Evolutionary conservation across 805 yeast species (phyloP).

Genomic region (Candida dajiaensis): DNA sequence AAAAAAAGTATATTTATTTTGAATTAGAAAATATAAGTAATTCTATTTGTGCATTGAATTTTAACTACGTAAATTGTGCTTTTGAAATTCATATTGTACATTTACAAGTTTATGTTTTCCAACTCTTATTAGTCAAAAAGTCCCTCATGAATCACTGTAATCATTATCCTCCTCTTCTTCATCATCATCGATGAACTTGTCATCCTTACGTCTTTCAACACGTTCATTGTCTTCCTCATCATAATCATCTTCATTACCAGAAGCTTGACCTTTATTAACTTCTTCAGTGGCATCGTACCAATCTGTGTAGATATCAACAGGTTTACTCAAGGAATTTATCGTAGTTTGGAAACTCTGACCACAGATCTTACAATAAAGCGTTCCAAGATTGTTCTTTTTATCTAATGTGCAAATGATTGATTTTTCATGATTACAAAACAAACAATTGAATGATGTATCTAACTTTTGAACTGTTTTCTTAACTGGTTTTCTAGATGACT

Average conservation of each 20-base stretch:
- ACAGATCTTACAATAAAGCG: conserved; percentile 83
- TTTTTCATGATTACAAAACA: conserved; percentile 93
- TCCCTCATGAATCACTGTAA: conserved; percentile 16
- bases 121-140: too few species aligned
- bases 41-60: not conserved
- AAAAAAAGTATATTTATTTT: not conserved
- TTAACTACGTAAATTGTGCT: not conserved
- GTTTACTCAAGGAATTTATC: conserved; percentile 71
- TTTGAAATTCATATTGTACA: not conserved
- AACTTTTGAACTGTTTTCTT: conserved; percentile 73
- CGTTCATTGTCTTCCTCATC: conserved; percentile 26
- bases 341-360: conserved; percentile 91
- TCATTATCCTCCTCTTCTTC: conserved; percentile 24
- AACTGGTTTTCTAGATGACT: conserved; percentile 75
- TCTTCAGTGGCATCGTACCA: conserved; percentile 97
- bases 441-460: conserved; percentile 80
- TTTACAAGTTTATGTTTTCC: too few species aligned
- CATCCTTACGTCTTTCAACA: conserved; percentile 12
- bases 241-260: conserved; percentile 25
- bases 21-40: not conserved
- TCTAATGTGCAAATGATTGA: conserved; percentile 86
- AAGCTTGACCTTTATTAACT: conserved; percentile 32
- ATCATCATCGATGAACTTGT: conserved; percentile 19
- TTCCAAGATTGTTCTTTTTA: conserved; percentile 79
- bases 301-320: conserved; percentile 92